phyloP scores from a whole-genome alignment of 306 rosid genomes.

The Fragaria nilgerrensis region DNA sequence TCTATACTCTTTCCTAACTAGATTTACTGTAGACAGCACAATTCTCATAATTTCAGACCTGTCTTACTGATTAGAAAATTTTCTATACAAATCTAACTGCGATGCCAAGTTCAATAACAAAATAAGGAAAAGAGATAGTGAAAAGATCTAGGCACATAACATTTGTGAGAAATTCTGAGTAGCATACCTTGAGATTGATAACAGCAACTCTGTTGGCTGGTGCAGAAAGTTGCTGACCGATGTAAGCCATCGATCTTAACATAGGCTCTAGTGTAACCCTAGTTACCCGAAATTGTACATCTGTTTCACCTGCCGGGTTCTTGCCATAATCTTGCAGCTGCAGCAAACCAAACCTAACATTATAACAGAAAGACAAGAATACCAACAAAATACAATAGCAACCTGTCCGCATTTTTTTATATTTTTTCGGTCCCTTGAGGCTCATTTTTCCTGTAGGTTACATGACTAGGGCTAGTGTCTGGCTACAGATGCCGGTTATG shows the following conservation, averaged over 20 bases:
- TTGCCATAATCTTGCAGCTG: conserved; percentile 75
- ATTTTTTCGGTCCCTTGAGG: not conserved
- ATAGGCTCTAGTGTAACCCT: conserved; percentile 74
- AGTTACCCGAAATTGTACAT: conserved; percentile 68
- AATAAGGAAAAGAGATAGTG: not conserved
- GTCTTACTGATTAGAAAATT: not conserved
- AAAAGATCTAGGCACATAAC: not conserved
- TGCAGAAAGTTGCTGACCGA: conserved; percentile 64
- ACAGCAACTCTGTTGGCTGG: conserved; percentile 75
- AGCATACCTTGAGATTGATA: conserved; percentile 65
- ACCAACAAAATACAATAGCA: conserved; percentile 10
- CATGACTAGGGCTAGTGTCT: not conserved
- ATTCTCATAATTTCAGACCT: not conserved
- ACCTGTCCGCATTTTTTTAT: conserved; percentile 12
- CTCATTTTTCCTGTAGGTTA: not conserved
- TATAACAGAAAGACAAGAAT: conserved; percentile 27
- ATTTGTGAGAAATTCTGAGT: not conserved
- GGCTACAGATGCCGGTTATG: not conserved
- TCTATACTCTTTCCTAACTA: not conserved
- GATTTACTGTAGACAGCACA: not conserved
- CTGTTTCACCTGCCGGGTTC: conserved; percentile 57
- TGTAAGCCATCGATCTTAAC: conserved; percentile 70
- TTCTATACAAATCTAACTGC: not conserved
- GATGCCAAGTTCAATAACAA: not conserved
- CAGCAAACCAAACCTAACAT: conserved; percentile 18